These are phyloP conservation scores for Boletus insuetus DNA, from an alignment of 768 basidiomycete genomes.

Conservation along the genomic window DNA sequence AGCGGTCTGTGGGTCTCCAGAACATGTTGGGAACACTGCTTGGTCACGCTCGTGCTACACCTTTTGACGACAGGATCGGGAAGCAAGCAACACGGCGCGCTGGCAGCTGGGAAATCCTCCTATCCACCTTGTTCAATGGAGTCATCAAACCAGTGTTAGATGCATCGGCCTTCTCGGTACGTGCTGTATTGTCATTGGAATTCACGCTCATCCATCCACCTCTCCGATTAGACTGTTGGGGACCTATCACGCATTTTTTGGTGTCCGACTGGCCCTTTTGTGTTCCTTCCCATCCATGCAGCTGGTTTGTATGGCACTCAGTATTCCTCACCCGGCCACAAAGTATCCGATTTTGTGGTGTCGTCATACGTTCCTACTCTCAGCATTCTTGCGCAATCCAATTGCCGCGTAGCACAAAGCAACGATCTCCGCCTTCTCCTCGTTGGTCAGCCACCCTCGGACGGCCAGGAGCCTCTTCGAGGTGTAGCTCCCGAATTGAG, in stretches of 20 bases:
- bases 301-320: neutral
- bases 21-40: neutral
- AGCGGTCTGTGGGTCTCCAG: neutral
- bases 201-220: too few species aligned
- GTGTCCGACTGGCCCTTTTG: neutral
- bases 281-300: neutral
- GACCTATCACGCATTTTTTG: neutral
- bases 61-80: neutral
- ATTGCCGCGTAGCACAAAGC: neutral
- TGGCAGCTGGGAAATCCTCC: neutral
- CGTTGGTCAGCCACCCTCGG: slow-evolving; percentile 13
- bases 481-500: slow-evolving; percentile 18
- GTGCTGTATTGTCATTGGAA: neutral
- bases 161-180: neutral
- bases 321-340: neutral
- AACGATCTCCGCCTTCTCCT: neutral
- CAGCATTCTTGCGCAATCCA: slow-evolving; percentile 8
- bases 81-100: neutral
- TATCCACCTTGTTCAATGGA: slow-evolving; percentile 5
- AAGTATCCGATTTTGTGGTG: neutral
- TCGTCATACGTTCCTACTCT: neutral
- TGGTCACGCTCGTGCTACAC: neutral
- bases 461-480: slow-evolving; percentile 6
- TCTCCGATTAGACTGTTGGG: neutral
- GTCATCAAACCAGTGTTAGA: slow-evolving; percentile 4